A percentile compares a stretch with the other conserved stretches of the same genome.
phyloP scores from a whole-genome alignment of 2,329 filamentous ascomycete species.

The Curvularia spicifera region DNA sequence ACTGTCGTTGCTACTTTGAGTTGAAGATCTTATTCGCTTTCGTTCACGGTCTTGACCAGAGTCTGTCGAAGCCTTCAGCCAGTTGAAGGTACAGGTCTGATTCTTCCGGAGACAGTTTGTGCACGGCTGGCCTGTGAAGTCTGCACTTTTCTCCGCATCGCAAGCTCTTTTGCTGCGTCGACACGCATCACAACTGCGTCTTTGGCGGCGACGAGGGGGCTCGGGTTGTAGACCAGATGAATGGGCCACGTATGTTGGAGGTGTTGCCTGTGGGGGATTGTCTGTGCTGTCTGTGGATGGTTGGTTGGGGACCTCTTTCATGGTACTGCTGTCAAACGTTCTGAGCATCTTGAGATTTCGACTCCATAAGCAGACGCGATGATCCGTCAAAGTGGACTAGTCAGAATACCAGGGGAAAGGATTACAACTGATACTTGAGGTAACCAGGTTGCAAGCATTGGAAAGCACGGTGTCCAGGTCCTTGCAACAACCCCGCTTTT shows the following conservation, averaged over 20 bases:
- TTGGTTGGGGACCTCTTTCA: slow-evolving; percentile 3
- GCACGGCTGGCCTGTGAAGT: slow-evolving; percentile 38
- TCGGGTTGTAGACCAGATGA: not conserved
- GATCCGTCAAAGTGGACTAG: not conserved
- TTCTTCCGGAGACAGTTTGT: slow-evolving; percentile 53
- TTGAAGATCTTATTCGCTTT: slow-evolving; percentile 19
- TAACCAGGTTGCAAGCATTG: slow-evolving; percentile 2
- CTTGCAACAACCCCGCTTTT: slow-evolving; percentile 16
- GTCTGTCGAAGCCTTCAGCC: slow-evolving; percentile 41
- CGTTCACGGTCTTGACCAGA: not conserved
- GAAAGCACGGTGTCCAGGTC: slow-evolving; percentile 7
- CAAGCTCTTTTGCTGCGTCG: slow-evolving; percentile 54
- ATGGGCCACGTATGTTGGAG: not conserved
- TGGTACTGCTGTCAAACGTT: slow-evolving; percentile 9
- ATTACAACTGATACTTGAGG: slow-evolving; percentile 5
- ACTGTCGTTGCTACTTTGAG: not conserved
- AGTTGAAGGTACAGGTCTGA: slow-evolving; percentile 54
- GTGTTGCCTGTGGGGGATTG: not conserved
- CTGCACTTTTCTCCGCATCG: slow-evolving; percentile 46
- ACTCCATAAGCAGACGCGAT: not conserved
- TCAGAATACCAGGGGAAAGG: not conserved
- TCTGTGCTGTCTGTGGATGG: not conserved
- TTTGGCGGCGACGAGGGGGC: slow-evolving; percentile 14
- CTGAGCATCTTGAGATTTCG: slow-evolving; percentile 5
- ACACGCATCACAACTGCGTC: slow-evolving; percentile 54